These are phyloP conservation scores for Sugiyamaella qingdaonensis DNA, from an alignment of 805 yeast species.

Conservation along the genomic window DNA sequence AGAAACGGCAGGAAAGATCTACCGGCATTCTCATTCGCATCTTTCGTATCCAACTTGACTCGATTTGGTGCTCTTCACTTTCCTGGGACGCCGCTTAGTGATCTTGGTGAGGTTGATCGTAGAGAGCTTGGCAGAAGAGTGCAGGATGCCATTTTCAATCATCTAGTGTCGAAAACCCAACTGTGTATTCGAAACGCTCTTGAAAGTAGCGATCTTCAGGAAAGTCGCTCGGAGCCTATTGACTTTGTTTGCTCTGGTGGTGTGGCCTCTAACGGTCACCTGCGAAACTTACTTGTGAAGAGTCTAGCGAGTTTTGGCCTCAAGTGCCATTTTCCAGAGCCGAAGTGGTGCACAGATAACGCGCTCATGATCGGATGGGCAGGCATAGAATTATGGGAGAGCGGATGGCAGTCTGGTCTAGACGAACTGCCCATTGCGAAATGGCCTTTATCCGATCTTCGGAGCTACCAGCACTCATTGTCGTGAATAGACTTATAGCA, in stretches of 20 bases:
- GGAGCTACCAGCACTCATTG: not conserved
- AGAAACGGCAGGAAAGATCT: slow-evolving; percentile 43
- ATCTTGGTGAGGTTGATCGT: slow-evolving; percentile 12
- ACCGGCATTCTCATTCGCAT: slow-evolving; percentile 69
- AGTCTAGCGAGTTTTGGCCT: slow-evolving; percentile 13
- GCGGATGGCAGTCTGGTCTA: slow-evolving; percentile 45
- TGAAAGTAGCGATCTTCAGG: slow-evolving; percentile 34
- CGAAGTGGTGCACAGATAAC: slow-evolving; percentile 82
- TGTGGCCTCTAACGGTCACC: slow-evolving; percentile 67
- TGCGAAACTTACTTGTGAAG: slow-evolving; percentile 27
- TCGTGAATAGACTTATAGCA: not conserved
- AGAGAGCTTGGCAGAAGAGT: slow-evolving; percentile 29
- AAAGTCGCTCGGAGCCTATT: slow-evolving; percentile 4
- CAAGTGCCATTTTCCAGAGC: slow-evolving; percentile 62
- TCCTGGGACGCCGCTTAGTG: slow-evolving; percentile 11
- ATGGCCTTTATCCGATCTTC: slow-evolving; percentile 69
- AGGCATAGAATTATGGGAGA: slow-evolving; percentile 80
- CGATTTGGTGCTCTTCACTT: slow-evolving; percentile 22
- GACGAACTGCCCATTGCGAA: slow-evolving; percentile 62
- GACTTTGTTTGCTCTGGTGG: slow-evolving; percentile 84
- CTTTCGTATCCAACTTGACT: slow-evolving; percentile 58
- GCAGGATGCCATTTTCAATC: slow-evolving; percentile 68
- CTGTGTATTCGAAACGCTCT: slow-evolving; percentile 39
- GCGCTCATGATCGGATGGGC: slow-evolving; percentile 98
- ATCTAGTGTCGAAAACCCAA: slow-evolving; percentile 60